Evolutionary conservation across 106 monocot genomes (phyloP).

Genomic region (Platanthera zijinensis): DNA sequence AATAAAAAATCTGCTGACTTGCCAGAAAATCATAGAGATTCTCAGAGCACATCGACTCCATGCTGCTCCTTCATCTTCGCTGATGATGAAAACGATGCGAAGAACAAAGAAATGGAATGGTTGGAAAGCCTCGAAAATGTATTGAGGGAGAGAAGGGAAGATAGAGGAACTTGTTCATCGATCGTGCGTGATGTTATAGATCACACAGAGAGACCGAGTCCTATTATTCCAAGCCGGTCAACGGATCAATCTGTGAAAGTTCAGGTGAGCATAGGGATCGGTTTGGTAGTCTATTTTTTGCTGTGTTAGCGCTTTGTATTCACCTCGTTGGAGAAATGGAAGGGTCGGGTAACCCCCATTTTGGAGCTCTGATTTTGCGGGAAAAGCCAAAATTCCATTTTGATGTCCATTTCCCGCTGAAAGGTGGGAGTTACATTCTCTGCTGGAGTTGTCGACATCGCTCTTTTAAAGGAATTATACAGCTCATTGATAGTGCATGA

Average conservation of each 20-base stretch:
- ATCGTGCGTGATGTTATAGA: slow-evolving; percentile 2
- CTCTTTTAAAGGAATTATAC: too few relatives aligned
- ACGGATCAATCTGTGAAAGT: not conserved
- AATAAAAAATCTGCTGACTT: slow-evolving; percentile 10
- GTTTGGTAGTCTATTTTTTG: not conserved
- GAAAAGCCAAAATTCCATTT: too few relatives aligned
- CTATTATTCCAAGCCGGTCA: slow-evolving; percentile 9
- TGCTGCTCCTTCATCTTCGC: not conserved
- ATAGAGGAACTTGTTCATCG: not conserved
- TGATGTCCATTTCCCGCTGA: too few relatives aligned
- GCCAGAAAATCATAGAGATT: slow-evolving; percentile 18
- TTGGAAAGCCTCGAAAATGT: slow-evolving; percentile 35
- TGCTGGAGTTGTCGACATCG: too few relatives aligned
- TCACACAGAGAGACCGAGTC: slow-evolving; percentile 11
- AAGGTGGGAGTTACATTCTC: too few relatives aligned
- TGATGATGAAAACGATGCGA: slow-evolving; percentile 21
- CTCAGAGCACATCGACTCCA: slow-evolving; percentile 20
- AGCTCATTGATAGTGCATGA: too few relatives aligned
- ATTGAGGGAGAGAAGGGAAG: slow-evolving; percentile 20
- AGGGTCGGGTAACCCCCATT: too few relatives aligned
- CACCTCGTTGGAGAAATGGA: too few relatives aligned
- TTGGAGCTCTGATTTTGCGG: too few relatives aligned
- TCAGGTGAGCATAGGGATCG: slow-evolving; percentile 17
- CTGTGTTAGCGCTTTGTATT: too few relatives aligned
- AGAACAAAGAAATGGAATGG: slow-evolving; percentile 36